Conservation (phyloP, 768 basidiomycete genomes). For the Termitomyces sp. region DNA sequence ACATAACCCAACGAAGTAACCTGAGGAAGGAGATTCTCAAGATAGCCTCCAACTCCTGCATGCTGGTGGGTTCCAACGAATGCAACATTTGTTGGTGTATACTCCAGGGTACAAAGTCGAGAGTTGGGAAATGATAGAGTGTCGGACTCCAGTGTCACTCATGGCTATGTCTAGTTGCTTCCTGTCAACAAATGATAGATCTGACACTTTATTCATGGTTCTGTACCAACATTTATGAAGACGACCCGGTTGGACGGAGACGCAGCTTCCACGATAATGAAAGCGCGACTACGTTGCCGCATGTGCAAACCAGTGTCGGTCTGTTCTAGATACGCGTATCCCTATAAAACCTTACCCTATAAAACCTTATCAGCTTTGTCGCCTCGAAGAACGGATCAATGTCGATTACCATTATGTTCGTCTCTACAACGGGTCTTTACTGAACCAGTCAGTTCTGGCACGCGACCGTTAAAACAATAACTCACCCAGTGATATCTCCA, state of each 20-base stretch:
- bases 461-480: neutral
- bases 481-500: slow-evolving; percentile 72
- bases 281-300: slow-evolving; percentile 75
- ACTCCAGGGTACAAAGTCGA: slow-evolving; percentile 54
- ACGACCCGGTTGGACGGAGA: slow-evolving; percentile 57
- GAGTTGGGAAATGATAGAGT: slow-evolving; percentile 59
- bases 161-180: slow-evolving; percentile 67
- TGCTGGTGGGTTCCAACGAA: slow-evolving; percentile 77
- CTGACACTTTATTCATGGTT: neutral
- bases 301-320: slow-evolving; percentile 75
- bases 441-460: slow-evolving; percentile 10
- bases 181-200: neutral
- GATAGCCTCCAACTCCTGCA: slow-evolving; percentile 74
- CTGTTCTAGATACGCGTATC: slow-evolving; percentile 63
- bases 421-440: slow-evolving; percentile 71
- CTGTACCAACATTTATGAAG: slow-evolving; percentile 71
- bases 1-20: slow-evolving; percentile 74
- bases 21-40: slow-evolving; percentile 77
- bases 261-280: slow-evolving; percentile 63
- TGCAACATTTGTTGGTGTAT: slow-evolving; percentile 72
- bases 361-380: neutral
- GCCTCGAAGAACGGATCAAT: neutral
- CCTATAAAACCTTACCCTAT: too few species aligned
- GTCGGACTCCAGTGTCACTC: slow-evolving; percentile 75
- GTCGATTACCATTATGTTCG: slow-evolving; percentile 69